Evolutionary conservation across 192 early-diverging fungal species (phyloP).

Genomic region (Glomus cerebriforme): DNA sequence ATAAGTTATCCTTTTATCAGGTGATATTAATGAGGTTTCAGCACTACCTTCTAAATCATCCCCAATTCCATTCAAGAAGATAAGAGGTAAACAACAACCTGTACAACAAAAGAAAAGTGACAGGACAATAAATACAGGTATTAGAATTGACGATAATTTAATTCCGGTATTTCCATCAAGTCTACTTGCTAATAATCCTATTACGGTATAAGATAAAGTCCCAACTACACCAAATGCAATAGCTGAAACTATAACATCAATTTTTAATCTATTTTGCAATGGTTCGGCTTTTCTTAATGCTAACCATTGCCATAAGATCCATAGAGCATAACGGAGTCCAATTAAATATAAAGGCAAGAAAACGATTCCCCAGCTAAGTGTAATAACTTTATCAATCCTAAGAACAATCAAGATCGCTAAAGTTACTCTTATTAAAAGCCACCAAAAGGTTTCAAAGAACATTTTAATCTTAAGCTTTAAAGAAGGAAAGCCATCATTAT

Average conservation of each 20-base stretch:
- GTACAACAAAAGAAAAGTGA: slow-evolving; percentile 58
- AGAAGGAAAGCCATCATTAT: slow-evolving; percentile 31
- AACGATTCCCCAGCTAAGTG: slow-evolving; percentile 64
- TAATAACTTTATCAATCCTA: slow-evolving; percentile 56
- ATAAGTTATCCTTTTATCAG: slow-evolving; percentile 41
- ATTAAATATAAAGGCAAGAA: slow-evolving; percentile 72
- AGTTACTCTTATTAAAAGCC: slow-evolving; percentile 64
- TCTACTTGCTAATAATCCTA: slow-evolving; percentile 41
- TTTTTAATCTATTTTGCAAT: slow-evolving; percentile 49
- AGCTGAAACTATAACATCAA: slow-evolving; percentile 46
- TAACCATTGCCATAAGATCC: slow-evolving; percentile 47
- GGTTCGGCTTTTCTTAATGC: slow-evolving; percentile 43
- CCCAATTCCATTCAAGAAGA: slow-evolving; percentile 40
- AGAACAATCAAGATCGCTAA: slow-evolving; percentile 69
- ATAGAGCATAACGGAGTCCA: slow-evolving; percentile 55
- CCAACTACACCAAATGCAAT: slow-evolving; percentile 53
- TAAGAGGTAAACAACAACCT: slow-evolving; percentile 61
- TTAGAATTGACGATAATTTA: slow-evolving; percentile 59
- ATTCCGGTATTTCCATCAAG: slow-evolving; percentile 49
- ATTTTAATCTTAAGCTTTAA: slow-evolving; percentile 15
- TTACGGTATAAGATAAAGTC: slow-evolving; percentile 37
- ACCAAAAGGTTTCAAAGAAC: slow-evolving; percentile 62
- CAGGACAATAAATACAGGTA: slow-evolving; percentile 69
- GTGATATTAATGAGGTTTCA: slow-evolving; percentile 38
- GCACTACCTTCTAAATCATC: slow-evolving; percentile 48